phyloP scores from a whole-genome alignment of 805 yeast species.

The Nakazawaea populi region DNA sequence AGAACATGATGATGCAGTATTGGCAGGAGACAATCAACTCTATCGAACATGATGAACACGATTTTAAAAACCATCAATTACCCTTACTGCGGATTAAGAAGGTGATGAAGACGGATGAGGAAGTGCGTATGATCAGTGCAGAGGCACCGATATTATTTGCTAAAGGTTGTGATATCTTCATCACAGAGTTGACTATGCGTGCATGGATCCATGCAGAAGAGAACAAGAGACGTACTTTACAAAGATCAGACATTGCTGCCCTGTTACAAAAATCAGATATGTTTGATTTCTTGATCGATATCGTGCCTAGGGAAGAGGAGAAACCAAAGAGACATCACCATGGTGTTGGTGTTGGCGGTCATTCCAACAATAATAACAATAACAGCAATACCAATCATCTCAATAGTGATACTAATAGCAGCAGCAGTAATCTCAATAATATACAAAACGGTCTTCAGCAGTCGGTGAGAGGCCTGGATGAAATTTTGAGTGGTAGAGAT shows the following conservation, averaged over 20 bases:
- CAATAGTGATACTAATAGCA: too few species aligned
- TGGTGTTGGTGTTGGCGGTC: not conserved
- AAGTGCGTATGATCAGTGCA: slow-evolving; percentile 95
- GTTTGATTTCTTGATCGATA: slow-evolving; percentile 95
- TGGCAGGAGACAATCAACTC: slow-evolving; percentile 96
- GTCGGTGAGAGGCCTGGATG: not conserved
- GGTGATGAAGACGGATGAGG: slow-evolving; percentile 97
- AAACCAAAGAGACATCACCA: slow-evolving; percentile 33
- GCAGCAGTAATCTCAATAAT: too few species aligned
- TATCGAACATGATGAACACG: slow-evolving; percentile 84
- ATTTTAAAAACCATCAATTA: slow-evolving; percentile 88
- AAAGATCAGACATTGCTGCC: slow-evolving; percentile 90
- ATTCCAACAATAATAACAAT: not conserved
- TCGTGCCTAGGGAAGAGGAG: slow-evolving; percentile 88
- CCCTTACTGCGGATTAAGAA: slow-evolving; percentile 96
- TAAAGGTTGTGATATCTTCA: slow-evolving; percentile 95
- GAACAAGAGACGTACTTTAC: slow-evolving; percentile 89
- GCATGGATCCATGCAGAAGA: slow-evolving; percentile 99
- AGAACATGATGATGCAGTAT: slow-evolving; percentile 88
- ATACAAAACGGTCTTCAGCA: not conserved
- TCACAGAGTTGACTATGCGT: slow-evolving; percentile 95
- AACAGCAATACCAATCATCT: not conserved
- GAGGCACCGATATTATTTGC: slow-evolving; percentile 98
- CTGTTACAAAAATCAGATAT: slow-evolving; percentile 92
- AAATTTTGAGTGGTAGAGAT: not conserved